Evolutionary conservation across 1,284 basidiomycete species (phyloP).

Genomic region (Schizophyllum commune): DNA sequence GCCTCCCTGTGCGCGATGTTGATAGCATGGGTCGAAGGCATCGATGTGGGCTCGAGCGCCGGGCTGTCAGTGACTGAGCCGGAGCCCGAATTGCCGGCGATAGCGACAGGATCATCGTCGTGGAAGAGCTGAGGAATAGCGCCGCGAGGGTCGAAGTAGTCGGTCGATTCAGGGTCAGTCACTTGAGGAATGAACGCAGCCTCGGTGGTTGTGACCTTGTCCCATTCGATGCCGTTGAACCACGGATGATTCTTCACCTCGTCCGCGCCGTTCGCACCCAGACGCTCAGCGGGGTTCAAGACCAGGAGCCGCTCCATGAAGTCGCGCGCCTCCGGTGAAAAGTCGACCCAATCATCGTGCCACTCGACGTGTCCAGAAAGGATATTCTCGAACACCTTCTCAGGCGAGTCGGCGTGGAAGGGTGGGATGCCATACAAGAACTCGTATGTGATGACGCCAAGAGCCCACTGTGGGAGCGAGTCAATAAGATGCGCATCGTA

Average conservation of each 20-base stretch:
- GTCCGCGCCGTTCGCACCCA: constrained; percentile 84
- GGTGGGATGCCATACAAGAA: constrained; percentile 97
- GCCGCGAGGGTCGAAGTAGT: constrained; percentile 97
- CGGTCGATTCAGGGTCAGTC: constrained; percentile 94
- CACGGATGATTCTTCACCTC: constrained; percentile 94
- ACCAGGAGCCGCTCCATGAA: constrained; percentile 89
- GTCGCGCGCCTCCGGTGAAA: constrained; percentile 82
- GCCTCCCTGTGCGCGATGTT: constrained; percentile 35
- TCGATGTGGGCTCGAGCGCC: constrained; percentile 26
- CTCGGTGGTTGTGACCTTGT: constrained; percentile 79
- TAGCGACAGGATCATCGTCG: constrained; percentile 63
- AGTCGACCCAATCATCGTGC: constrained; percentile 90
- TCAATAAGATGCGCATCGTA: constrained; percentile 7
- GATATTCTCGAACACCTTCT: constrained; percentile 98
- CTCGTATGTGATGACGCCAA: constrained; percentile 98
- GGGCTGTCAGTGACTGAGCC: constrained; percentile 38
- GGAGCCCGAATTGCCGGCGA: constrained; percentile 31
- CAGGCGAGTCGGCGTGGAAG: constrained; percentile 95
- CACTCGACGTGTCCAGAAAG: constrained; percentile 94
- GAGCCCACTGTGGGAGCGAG: constrained; percentile 68
- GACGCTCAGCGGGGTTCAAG: constrained; percentile 70
- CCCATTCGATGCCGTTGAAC: constrained; percentile 90
- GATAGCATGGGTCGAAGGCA: constrained; percentile 42
- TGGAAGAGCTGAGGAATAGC: constrained; percentile 85
- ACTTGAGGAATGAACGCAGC: constrained; percentile 96